A percentile compares a stretch with the other conserved stretches of the same genome.
Conservation (phyloP, 768 basidiomycete genomes). For the Pleurotus ostreatus region DNA sequence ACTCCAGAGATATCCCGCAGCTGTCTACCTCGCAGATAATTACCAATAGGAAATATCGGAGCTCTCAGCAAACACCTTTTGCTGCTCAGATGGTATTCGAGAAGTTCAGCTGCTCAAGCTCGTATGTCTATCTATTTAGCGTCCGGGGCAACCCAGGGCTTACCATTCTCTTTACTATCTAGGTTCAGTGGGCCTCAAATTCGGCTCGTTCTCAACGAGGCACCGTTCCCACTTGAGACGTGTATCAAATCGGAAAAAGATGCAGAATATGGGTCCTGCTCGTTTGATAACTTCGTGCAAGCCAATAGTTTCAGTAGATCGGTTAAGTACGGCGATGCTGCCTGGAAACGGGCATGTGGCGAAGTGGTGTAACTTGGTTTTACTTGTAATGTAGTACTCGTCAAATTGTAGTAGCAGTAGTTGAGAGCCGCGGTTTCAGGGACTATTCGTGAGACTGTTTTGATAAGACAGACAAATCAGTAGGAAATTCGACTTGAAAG, state of each 20-base stretch:
- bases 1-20: constrained; percentile 26
- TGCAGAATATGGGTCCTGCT: constrained; percentile 30
- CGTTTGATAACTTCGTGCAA: constrained; percentile 28
- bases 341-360: constrained; percentile 33
- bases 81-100: constrained; percentile 41
- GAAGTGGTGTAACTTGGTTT: neutral
- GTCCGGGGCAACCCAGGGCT: constrained; percentile 1
- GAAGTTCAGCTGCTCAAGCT: constrained; percentile 31
- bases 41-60: constrained; percentile 29
- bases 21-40: constrained; percentile 21
- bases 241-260: constrained; percentile 27
- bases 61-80: constrained; percentile 37
- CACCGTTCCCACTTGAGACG: constrained; percentile 30
- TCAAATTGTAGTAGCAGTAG: too few species aligned
- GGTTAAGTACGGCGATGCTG: constrained; percentile 24
- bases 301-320: constrained; percentile 21
- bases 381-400: too few species aligned
- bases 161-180: neutral
- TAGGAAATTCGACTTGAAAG: too few species aligned
- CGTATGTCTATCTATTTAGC: constrained; percentile 16
- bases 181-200: constrained; percentile 33
- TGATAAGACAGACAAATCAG: too few species aligned
- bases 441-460: too few species aligned
- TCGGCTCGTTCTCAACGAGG: constrained; percentile 36
- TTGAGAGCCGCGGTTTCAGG: too few species aligned